Conservation (phyloP, 805 yeast species). For the Schizosaccharomyces cryophilus region DNA sequence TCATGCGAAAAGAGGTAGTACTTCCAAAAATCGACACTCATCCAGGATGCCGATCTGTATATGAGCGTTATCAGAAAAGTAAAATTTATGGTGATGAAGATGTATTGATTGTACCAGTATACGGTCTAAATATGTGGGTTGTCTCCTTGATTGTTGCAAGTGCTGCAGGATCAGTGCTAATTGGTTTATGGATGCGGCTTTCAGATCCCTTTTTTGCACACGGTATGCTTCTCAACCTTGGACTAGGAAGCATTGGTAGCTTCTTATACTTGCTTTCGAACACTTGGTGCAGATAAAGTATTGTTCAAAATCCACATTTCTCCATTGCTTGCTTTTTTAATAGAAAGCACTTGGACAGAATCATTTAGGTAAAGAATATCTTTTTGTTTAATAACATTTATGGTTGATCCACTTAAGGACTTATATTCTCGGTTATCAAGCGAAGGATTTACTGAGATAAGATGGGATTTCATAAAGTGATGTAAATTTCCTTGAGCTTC, state of each 20-base stretch:
- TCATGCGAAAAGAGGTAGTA: neutral
- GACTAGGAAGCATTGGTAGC: neutral
- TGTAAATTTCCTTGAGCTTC: neutral
- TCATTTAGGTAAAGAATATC: neutral
- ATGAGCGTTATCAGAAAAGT: neutral
- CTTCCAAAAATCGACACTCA: neutral
- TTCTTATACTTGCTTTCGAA: neutral
- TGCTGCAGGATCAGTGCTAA: neutral
- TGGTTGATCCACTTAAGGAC: neutral
- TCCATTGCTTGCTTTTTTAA: neutral
- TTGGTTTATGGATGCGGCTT: neutral
- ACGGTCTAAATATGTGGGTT: neutral
- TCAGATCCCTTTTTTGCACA: neutral
- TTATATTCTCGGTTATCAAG: neutral
- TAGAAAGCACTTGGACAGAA: neutral
- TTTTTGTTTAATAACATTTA: neutral
- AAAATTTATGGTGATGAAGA: neutral
- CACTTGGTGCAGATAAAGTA: conserved; percentile 1
- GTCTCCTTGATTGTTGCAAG: neutral
- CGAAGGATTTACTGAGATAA: neutral
- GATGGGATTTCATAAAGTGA: neutral
- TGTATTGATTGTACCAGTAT: neutral
- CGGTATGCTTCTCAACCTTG: neutral
- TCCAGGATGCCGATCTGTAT: neutral
- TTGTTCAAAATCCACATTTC: neutral